A percentile compares a stretch with the other conserved stretches of the same genome.
phyloP scores from a whole-genome alignment of 176 grass and related monocot species.

The Urochloa ruziziensis region DNA sequence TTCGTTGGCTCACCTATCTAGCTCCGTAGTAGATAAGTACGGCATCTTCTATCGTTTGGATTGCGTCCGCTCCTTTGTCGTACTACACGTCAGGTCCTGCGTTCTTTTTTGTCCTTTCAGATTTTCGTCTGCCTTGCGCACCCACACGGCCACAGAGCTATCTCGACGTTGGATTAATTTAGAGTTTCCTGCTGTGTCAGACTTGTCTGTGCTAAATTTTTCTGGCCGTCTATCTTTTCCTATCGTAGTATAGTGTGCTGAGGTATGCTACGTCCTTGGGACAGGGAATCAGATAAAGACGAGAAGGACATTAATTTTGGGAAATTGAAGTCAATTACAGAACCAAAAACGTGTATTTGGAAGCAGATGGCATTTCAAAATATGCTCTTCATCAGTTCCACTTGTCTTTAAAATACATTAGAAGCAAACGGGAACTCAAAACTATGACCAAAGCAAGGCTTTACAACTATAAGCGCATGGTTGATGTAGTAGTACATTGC shows the following conservation, averaged over 20 bases:
- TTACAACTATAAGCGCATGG: no score
- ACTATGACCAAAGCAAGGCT: no score
- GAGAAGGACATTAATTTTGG: background rate
- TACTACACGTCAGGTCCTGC: background rate
- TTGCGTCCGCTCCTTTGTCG: background rate
- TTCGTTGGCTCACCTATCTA: background rate
- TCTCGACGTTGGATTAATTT: background rate
- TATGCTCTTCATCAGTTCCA: no score
- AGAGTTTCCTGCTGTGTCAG: background rate
- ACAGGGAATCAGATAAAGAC: background rate
- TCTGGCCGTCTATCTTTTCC: no score
- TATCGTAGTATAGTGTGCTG: background rate
- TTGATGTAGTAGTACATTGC: no score
- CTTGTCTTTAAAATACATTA: no score
- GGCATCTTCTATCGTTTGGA: background rate
- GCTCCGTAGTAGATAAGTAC: constrained; percentile 8
- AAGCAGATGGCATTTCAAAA: no score
- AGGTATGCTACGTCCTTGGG: background rate
- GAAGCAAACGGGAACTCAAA: no score
- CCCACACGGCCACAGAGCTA: background rate
- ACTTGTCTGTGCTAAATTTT: no score
- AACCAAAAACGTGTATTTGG: no score
- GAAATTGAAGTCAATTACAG: no score
- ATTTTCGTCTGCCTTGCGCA: background rate
- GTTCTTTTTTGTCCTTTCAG: background rate